Evolutionary conservation across 2,329 filamentous ascomycete genomes (phyloP).

Genomic region (Fusarium avenaceum): DNA sequence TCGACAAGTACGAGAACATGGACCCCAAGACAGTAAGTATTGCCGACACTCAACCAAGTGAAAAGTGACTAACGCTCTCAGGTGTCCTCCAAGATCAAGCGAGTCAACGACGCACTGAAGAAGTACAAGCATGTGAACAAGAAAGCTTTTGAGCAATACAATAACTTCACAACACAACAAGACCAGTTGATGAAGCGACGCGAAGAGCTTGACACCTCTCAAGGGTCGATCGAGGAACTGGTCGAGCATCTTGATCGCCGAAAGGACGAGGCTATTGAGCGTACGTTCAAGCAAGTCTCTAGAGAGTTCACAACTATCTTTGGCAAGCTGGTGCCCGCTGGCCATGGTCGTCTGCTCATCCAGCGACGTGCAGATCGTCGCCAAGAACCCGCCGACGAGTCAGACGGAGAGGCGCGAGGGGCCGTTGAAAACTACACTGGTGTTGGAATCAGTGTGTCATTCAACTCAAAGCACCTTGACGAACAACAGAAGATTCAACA

Average conservation of each 20-base stretch:
- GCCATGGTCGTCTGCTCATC: slow-evolving; percentile 91
- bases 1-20: slow-evolving; percentile 89
- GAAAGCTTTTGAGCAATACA: slow-evolving; percentile 99
- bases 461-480: slow-evolving; percentile 95
- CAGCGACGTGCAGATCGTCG: slow-evolving; percentile 87
- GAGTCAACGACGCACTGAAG: slow-evolving; percentile 92
- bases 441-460: slow-evolving; percentile 96
- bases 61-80: slow-evolving; percentile 47
- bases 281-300: slow-evolving; percentile 98
- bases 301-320: slow-evolving; percentile 94
- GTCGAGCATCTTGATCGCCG: slow-evolving; percentile 93
- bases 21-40: slow-evolving; percentile 78
- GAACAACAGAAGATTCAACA: slow-evolving; percentile 99
- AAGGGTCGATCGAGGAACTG: slow-evolving; percentile 89
- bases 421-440: slow-evolving; percentile 95
- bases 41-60: neutral
- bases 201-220: slow-evolving; percentile 87
- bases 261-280: slow-evolving; percentile 98
- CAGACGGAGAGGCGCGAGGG: slow-evolving; percentile 76
- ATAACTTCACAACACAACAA: slow-evolving; percentile 93
- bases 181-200: slow-evolving; percentile 87
- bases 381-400: slow-evolving; percentile 67
- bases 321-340: slow-evolving; percentile 93
- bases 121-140: slow-evolving; percentile 99
- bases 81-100: slow-evolving; percentile 80